Percentiles rank a stretch among this genome's conserved stretches.
phyloP scores from a whole-genome alignment of 495 filamentous ascomycete genomes.

The Xylaria intraflava region DNA sequence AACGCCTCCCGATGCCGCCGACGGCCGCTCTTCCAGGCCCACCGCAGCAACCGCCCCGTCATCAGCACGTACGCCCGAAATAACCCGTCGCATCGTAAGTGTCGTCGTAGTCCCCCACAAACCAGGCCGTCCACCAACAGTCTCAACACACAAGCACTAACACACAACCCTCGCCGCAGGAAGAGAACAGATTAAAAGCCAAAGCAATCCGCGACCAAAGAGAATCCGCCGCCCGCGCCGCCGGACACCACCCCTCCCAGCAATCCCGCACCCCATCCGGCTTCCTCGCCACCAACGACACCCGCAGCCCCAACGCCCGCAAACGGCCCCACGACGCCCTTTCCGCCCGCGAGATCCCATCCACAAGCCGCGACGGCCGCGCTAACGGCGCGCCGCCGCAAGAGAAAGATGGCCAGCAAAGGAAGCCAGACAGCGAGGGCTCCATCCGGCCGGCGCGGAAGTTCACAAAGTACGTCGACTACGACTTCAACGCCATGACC shows the following conservation, averaged over 20 bases:
- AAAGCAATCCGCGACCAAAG: constrained; percentile 75
- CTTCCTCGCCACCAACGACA: constrained; percentile 33
- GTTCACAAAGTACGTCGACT: constrained; percentile 89
- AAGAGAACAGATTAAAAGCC: constrained; percentile 83
- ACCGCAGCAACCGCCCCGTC: constrained; percentile 26
- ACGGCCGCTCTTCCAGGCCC: constrained; percentile 24
- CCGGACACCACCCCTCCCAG: constrained; percentile 14
- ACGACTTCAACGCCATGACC: constrained; percentile 95
- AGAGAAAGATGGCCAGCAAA: constrained; percentile 17
- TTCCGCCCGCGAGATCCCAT: constrained; percentile 48
- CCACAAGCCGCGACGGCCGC: constrained; percentile 63
- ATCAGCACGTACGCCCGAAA: constrained; percentile 62
- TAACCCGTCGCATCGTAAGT: constrained; percentile 62
- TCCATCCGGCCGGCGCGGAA: constrained; percentile 67
- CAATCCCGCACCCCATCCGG: constrained; percentile 26
- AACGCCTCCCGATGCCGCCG: constrained; percentile 52
- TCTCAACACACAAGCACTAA: not conserved
- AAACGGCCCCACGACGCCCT: constrained; percentile 56
- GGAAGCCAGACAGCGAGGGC: constrained; percentile 41
- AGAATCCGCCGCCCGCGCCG: constrained; percentile 47
- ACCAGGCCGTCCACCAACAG: not conserved
- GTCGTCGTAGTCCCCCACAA: not conserved
- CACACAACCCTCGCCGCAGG: constrained; percentile 43
- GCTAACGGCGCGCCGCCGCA: constrained; percentile 23
- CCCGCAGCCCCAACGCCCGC: constrained; percentile 32